phyloP scores from a whole-genome alignment of 345 rosid genomes.

The Ceriops tagal region DNA sequence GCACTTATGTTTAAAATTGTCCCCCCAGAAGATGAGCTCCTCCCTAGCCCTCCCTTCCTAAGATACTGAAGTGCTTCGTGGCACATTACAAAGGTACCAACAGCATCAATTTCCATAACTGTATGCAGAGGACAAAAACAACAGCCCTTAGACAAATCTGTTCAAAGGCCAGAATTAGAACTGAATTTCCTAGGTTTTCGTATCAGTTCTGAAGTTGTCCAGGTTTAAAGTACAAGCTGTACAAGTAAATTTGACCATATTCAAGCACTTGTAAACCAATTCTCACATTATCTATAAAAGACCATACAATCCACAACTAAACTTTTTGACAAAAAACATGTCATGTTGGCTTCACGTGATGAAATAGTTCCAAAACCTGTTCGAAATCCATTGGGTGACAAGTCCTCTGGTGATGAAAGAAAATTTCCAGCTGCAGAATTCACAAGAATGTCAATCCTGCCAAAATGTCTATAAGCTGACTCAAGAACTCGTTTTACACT shows the following conservation, averaged over 20 bases:
- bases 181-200: neutral
- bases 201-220: neutral
- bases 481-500: slow-evolving; percentile 37
- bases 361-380: slow-evolving; percentile 25
- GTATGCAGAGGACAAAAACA: neutral
- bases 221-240: neutral
- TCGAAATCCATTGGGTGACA: slow-evolving; percentile 49
- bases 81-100: slow-evolving; percentile 54
- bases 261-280: neutral
- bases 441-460: slow-evolving; percentile 54
- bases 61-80: slow-evolving; percentile 48
- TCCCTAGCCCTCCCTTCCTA: slow-evolving; percentile 33
- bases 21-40: slow-evolving; percentile 36
- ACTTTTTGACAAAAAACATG: neutral
- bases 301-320: neutral
- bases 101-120: slow-evolving; percentile 43
- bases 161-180: neutral
- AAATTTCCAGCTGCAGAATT: slow-evolving; percentile 62
- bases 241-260: neutral
- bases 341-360: neutral
- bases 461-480: slow-evolving; percentile 36
- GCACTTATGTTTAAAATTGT: slow-evolving; percentile 44
- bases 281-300: neutral
- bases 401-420: slow-evolving; percentile 43
- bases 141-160: neutral